Conservation (phyloP, 2,329 filamentous ascomycete genomes). For the Epichloe sp. region DNA sequence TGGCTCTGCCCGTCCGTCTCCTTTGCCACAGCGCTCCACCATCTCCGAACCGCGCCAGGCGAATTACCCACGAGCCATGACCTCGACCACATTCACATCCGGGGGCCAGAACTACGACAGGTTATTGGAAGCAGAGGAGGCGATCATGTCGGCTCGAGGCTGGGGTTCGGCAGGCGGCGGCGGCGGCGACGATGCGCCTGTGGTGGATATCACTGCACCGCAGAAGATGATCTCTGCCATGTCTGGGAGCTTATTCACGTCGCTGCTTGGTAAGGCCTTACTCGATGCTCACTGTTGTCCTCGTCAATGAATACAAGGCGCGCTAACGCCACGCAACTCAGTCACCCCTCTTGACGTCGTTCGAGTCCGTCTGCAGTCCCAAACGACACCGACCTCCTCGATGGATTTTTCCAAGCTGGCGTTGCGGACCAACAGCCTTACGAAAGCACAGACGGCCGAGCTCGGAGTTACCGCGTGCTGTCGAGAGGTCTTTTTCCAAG, state of each 20-base stretch:
- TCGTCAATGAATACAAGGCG: neutral
- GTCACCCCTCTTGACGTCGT: conserved; percentile 96
- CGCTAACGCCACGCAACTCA: conserved; percentile 20
- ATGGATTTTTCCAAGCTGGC: conserved; percentile 43
- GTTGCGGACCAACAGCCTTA: conserved; percentile 43
- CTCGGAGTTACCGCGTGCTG: conserved; percentile 91
- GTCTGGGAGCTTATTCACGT: conserved; percentile 79
- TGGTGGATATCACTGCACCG: conserved; percentile 58
- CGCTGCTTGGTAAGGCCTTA: conserved; percentile 59
- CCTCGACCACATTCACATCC: conserved; percentile 6
- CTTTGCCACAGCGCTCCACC: neutral
- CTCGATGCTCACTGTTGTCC: neutral
- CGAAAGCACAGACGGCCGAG: conserved; percentile 60
- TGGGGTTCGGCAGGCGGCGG: conserved; percentile 3
- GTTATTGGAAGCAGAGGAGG: conserved; percentile 15
- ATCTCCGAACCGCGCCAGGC: neutral
- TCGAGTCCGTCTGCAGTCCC: conserved; percentile 84
- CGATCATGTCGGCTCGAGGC: conserved; percentile 15
- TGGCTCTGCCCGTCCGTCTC: neutral
- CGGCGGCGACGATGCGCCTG: conserved; percentile 18
- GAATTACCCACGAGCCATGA: neutral
- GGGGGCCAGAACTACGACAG: conserved; percentile 16
- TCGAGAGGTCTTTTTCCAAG: conserved; percentile 92
- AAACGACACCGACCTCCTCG: conserved; percentile 39
- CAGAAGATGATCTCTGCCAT: conserved; percentile 96